Evolutionary conservation across 208 protist genomes (phyloP), one percentile per base, ranked within the genome.

Genomic region (Crithidia fasciculata): DNA sequence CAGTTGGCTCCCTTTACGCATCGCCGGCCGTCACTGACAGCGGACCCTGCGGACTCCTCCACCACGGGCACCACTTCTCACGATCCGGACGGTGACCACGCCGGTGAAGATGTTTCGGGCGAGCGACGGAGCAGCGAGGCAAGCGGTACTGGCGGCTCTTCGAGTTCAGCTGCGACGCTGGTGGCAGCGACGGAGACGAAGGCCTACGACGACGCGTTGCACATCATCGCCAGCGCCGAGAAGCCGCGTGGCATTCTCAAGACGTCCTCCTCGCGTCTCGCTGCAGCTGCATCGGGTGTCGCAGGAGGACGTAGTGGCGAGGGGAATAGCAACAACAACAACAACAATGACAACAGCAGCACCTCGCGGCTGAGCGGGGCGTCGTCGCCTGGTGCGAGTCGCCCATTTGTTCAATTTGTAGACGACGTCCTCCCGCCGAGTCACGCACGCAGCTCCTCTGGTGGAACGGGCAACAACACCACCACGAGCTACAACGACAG

Each of bases 231-330:
- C 59, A 18, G 15, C 59, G 40, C 50, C 5, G 65, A 68, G 2
- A 62, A 56, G 15, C 61, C 61, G 8, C 71, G 71, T 39, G 60
- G 61, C 40, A 76, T 63, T 49, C 44, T 69, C 28, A 76, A 69
- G 37, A 62, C 60, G 19, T 56, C 71, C 19, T 54, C 61, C 3
- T 62, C 71, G 7, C 52, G 71, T 5, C 28, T 59, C 12, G 50
- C 28, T 2, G 50, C 41, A 43, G 50, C 40, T 10, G 28, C 28
- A 0, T 28, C 28, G 28, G 28, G 28, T 28, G 28, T 28, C 0
- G 28, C 28, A 1, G 28, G 28, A 28, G 28, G 28, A 28, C 28
- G 28, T 28, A 28, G 28, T 28, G 28, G 28, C 28, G 60, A 57
- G 15, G 8, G 3, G 50, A 8, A 43, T 16, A 15, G 40, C 18